Percentiles rank a stretch among this genome's conserved stretches.
These are phyloP conservation scores for Hemisphaericaspora xylanilytica DNA, from an alignment of 1,139 yeast species.

Conservation along the genomic window DNA sequence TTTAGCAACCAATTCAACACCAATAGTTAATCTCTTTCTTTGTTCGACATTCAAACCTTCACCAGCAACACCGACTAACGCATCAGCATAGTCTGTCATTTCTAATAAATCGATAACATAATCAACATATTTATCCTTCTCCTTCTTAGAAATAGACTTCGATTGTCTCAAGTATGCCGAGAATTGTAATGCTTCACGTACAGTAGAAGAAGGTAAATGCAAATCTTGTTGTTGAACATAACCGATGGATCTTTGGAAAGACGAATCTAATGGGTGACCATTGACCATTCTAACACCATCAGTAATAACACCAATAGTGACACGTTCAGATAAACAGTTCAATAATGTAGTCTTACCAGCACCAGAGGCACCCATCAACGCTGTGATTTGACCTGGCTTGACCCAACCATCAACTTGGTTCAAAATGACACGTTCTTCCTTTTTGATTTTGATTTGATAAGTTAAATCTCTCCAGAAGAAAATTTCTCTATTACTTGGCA, in stretches of 20 bases:
- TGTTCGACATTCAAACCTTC: conserved; percentile 43
- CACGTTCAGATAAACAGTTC: conserved; percentile 31
- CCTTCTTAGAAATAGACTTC: conserved; percentile 23
- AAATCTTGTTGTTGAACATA: conserved; percentile 43
- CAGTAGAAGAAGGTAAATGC: conserved; percentile 37
- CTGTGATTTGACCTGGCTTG: conserved; percentile 30
- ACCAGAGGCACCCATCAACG: conserved; percentile 32
- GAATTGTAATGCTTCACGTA: conserved; percentile 36
- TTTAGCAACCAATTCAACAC: conserved; percentile 40
- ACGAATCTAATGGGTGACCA: conserved; percentile 28
- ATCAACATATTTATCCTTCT: conserved; percentile 36
- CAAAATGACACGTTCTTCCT: conserved; percentile 59
- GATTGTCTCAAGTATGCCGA: conserved; percentile 40
- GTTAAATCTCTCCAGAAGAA: conserved; percentile 81
- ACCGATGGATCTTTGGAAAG: conserved; percentile 42
- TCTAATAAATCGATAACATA: conserved; percentile 34
- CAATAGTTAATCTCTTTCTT: conserved; percentile 37
- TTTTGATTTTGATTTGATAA: conserved; percentile 65
- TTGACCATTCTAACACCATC: conserved; percentile 36
- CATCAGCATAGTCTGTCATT: conserved; percentile 29
- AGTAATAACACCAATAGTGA: conserved; percentile 32
- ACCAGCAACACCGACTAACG: conserved; percentile 42
- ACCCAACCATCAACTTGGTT: conserved; percentile 67
- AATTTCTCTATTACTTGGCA: conserved; percentile 20
- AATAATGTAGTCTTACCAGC: conserved; percentile 34